Conservation (phyloP, 257 asterid genomes). For the Ehretia macrophylla region DNA sequence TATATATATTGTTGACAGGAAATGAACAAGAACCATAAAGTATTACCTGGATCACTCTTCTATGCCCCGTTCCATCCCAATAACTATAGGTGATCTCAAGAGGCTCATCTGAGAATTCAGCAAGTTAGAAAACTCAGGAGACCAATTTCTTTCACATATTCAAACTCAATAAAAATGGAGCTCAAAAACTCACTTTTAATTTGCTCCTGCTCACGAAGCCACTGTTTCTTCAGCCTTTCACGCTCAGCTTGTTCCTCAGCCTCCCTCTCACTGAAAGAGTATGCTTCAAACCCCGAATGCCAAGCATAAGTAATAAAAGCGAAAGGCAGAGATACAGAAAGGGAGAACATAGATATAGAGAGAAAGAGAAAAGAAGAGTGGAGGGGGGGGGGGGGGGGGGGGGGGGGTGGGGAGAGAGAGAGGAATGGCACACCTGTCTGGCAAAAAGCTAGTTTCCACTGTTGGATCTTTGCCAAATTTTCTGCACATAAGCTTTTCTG, state of each 20-base stretch:
- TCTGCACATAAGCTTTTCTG: constrained; percentile 32
- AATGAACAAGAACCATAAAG: background rate
- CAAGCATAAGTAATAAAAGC: constrained; percentile 43
- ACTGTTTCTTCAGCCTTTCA: constrained; percentile 87
- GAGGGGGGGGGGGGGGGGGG: too few species aligned
- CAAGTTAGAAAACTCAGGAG: constrained; percentile 23
- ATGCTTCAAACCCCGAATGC: constrained; percentile 73
- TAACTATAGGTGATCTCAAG: constrained; percentile 95
- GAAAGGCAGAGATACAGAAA: constrained; percentile 11
- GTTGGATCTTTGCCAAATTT: constrained; percentile 94
- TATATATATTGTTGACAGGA: too few species aligned
- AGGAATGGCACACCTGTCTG: constrained; percentile 74
- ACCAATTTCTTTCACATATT: constrained; percentile 4
- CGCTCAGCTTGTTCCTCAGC: constrained; percentile 99
- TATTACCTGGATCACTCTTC: constrained; percentile 72
- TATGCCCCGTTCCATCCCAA: constrained; percentile 99
- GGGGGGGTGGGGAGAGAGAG: too few species aligned
- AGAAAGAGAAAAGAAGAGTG: too few species aligned
- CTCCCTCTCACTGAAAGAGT: constrained; percentile 99
- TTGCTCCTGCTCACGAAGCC: constrained; percentile 86
- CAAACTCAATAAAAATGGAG: background rate
- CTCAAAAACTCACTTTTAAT: constrained; percentile 56
- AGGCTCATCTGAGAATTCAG: constrained; percentile 64
- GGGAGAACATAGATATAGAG: background rate
- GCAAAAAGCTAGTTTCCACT: constrained; percentile 95